Base-by-base conservation (phyloP, 192 early-diverging fungal species). In the Chytriomyces sp. region DNA sequence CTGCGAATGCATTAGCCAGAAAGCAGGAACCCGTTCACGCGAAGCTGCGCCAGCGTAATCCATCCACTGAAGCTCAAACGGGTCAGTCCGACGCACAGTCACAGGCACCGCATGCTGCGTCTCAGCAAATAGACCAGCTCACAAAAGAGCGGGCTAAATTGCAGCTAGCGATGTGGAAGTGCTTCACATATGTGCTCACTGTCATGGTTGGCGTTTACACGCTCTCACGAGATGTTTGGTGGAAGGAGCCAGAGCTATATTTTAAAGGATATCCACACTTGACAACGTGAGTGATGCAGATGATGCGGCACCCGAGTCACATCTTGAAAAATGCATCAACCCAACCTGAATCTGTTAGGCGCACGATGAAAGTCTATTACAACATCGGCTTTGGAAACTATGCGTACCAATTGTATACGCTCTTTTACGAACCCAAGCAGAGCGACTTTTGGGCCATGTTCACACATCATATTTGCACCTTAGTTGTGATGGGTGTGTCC, bases 371-470 rank as follows among this genome's bases (percentile, higher is more conserved):
- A 40, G n/a, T 82, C 22, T 82, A 75, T 39, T 82, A 82, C 74
- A 72, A 77, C 39, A 31, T 80, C 41, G 72, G 69, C 5, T 82
- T 82, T 65, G 73, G 78, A 28, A 61, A 39, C 30, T 82, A 77
- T 53, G 52, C 70, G 5, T 80, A 80, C 58, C 49, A 59, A 22
- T 65, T 74, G 17, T 36, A 73, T 17, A 61, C 39, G 33, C 33
- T 82, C 61, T 82, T 77, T 63, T 61, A 60, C 52, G 77, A 79
- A 17, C 75, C 60, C 39, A 75, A 32, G 38, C 76, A 77, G 61
- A 73, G 66, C 10, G 83, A 85, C 52, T 78, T 80, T 69, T 41
- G 38, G 3, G 76, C 66, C 14, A 78, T 80, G 78, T 30, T 80
- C 3, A 56, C 66, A 8, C 83, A 85, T 53, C 83, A 85, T 58